These are phyloP conservation scores for Thielaviopsis ethacetica DNA, from an alignment of 2,329 filamentous ascomycete genomes.

Conservation along the genomic window DNA sequence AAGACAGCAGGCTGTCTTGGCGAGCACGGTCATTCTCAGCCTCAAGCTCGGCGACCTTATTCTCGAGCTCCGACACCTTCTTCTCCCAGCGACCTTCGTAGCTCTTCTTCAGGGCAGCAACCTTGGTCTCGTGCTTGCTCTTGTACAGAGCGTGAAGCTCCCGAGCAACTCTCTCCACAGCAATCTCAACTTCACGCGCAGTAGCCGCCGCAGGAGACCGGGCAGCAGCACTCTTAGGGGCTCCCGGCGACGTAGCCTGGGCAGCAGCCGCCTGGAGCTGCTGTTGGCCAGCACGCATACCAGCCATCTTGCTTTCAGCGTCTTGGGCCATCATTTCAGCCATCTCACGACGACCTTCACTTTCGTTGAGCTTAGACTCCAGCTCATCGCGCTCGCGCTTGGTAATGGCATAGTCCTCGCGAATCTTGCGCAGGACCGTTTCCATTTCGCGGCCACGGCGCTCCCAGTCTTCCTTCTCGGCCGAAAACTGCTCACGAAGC, in stretches of 20 bases:
- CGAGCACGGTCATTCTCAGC: constrained; percentile 63
- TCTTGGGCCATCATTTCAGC: constrained; percentile 63
- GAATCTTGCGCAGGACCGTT: constrained; percentile 58
- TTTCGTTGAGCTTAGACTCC: constrained; percentile 57
- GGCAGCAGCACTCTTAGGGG: constrained; percentile 16
- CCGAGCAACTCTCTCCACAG: constrained; percentile 79
- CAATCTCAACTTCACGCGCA: constrained; percentile 58
- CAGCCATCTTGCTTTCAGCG: constrained; percentile 59
- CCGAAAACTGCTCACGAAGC: constrained; percentile 52
- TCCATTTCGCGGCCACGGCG: constrained; percentile 76
- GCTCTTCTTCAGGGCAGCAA: constrained; percentile 69
- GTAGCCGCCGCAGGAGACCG: constrained; percentile 23
- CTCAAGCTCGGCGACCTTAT: constrained; percentile 48
- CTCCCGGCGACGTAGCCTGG: constrained; percentile 9
- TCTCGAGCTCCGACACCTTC: constrained; percentile 63
- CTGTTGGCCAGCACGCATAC: constrained; percentile 46
- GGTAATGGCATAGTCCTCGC: constrained; percentile 60
- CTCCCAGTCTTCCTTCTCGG: constrained; percentile 72
- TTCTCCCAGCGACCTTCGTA: constrained; percentile 85
- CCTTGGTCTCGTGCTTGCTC: constrained; percentile 92
- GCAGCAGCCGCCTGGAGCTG: constrained; percentile 22
- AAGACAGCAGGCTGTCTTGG: constrained; percentile 22
- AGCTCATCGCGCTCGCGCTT: constrained; percentile 73
- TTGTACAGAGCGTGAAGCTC: constrained; percentile 92
- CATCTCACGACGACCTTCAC: constrained; percentile 55